Base-by-base conservation (phyloP, 495 filamentous ascomycete species). In the Daldinia vernicosa region DNA sequence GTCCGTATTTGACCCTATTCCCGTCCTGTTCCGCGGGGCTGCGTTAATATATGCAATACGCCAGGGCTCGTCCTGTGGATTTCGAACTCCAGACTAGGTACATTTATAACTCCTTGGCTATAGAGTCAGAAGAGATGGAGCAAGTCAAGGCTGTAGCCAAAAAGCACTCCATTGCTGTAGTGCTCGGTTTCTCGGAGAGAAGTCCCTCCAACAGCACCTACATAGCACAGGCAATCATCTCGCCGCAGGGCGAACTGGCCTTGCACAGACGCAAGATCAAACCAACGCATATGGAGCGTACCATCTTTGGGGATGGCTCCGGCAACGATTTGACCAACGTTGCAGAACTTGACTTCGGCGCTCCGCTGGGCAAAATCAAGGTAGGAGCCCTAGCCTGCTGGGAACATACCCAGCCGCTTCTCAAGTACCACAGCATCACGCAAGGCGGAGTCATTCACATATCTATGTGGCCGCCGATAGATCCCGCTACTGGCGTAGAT, bases 281-380 rank as follows among this genome's bases (percentile, higher is more conserved):
- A 74, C 80, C 86, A 0, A 89, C 87, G 26, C 88, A 89, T 63
- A 84, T 89, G 81, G 88, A 91, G 73, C 82, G 87, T 6, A 87
- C 87, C 0, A 77, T 90, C 33, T 90, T 86, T 55, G 88, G 88
- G 0, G 87, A 91, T 69, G 81, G 80, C 0, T 78, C 75, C 0
- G 85, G 82, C 0, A 33, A 50, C 5, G 78, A 82, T 24, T 76
- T 79, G 6, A 72, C 74, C 12, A 80, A 76, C 59, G 88, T 89
- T 1, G 82, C 70, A 0, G 79, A 86, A 26, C 72, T 81, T 3
- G 70, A 82, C 6, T 76, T 76, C 35, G 69, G 83, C 9, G 80
- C 75, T 11, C 53, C 59, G 7, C 27, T 74, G 8, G 77, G 77
- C 30, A 77, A 74, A 57, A 63, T 79, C 57, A 80, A 81, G 39